Evolutionary conservation across 345 rosid genomes (phyloP), one percentile per base, ranked within the genome.

Genomic region (Eutrema heterophyllum): DNA sequence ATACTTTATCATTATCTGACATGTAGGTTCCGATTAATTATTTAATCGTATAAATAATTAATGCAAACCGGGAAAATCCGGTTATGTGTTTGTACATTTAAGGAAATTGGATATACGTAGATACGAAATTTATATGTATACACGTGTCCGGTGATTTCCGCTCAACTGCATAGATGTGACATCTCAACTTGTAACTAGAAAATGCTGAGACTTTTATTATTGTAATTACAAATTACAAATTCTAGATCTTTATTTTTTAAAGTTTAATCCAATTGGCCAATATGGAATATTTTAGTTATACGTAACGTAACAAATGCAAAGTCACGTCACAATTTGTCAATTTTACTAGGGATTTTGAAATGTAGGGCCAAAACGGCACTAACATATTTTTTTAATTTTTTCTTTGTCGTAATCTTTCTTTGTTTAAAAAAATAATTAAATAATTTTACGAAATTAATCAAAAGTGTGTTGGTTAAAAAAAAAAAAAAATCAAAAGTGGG

Each of bases 131-230:
- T 6, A 14, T 55, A 56, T 46, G 40, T 56, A 46, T 50, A 59
- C 57, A 77, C 76, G 68, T 71, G 49, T 33, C 67, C 35, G 66
- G 58, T 53, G 70, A 52, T 50, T 21, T 70, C 55, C 3, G 49
- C 72, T 65, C 72, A 77, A 70, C 80, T 50, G 62, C 63, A 49
- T 41, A 57, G 76, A 71, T 65, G 72, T 77, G 76, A 77, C 80
- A 55, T 56, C 58, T 71, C 80, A 77, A 33, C 80, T 64, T 8
- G 50, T 57, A 77, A 77, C 80, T 41, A 77, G 60, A 69, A 75
- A 38, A 54, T 69, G 51, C 29, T 36, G 50, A 70, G 14, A 46
- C 52, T 32, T 49, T 57, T 57, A 71, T 54, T 62, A 36, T 69
- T 38, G 45, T 41, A 39, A 10, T 18, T 57, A 21, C n/a, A n/a